Evolutionary conservation across 257 asterid genomes (phyloP), one percentile per base, ranked within the genome.

Genomic region (Solanum rostratum): DNA sequence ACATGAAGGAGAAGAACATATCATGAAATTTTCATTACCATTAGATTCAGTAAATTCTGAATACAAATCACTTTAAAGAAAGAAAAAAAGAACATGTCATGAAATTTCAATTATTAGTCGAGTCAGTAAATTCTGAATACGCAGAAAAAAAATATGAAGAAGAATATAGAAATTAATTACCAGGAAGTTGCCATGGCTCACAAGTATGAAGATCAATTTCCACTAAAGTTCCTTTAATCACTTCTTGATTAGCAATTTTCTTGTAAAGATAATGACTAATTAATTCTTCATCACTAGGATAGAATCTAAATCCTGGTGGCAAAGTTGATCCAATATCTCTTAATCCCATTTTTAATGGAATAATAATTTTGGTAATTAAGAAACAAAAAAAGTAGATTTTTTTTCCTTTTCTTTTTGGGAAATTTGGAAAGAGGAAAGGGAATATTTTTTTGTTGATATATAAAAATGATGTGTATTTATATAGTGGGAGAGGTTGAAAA

Each of bases 161-260:
- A 30, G 69, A 80, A n/a, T 7, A 55, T 22, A 55, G 73, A 29
- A 60, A 79, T 87, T 2, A 79, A 87, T 2, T 91, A 95, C 99
- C 99, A 10, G 99, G 99, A 53, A 95, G 99, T 84, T 94, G 97
- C 99, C 99, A 95, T 84, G 99, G 99, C 89, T 95, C 99, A 74
- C 98, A 94, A 1, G 89, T 86, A 85, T 95, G 99, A 43, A 95
- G 98, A 76, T 95, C 99, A 70, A 95, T 90, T 12, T 95, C 99
- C 10, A 94, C 92, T 50, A 95, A 80, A 81, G 97, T 94, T 33
- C 91, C 97, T 65, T 84, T 88, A 2, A 86, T 76, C 73, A 89
- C 87, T 15, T 91, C 85, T 82, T 91, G 92, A 59, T 91, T 91
- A 7, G 91, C 65, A 22, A 92, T 87, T 86, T 95, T 95, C 50